Percentiles rank a stretch among this genome's conserved stretches.
Evolutionary conservation across 2,329 filamentous ascomycete species (phyloP).

Genomic region (Colletotrichum neosansevieriae): DNA sequence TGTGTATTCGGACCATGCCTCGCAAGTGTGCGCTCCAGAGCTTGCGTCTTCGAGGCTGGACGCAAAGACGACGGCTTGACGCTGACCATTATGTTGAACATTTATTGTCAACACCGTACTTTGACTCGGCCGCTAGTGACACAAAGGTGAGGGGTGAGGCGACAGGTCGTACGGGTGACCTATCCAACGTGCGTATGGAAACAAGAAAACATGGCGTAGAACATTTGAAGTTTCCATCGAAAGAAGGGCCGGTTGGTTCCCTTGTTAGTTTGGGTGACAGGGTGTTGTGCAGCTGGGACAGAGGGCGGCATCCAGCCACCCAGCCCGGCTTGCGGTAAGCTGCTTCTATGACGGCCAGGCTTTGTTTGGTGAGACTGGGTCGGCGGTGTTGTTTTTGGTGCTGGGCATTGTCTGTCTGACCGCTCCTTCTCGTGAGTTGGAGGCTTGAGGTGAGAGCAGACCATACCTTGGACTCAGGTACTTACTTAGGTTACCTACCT

Average conservation of each 20-base stretch:
- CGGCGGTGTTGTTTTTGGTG: constrained; percentile 13
- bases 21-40: background rate
- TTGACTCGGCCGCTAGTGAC: constrained; percentile 11
- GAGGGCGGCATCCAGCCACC: background rate
- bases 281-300: background rate
- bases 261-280: background rate
- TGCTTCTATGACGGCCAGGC: background rate
- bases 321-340: background rate
- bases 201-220: constrained; percentile 31
- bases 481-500: too few relatives aligned
- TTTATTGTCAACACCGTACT: constrained; percentile 17
- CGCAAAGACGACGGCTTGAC: constrained; percentile 3
- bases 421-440: constrained; percentile 21
- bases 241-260: background rate
- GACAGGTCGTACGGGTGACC: constrained; percentile 21
- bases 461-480: too few relatives aligned
- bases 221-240: constrained; percentile 15
- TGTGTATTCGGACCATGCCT: too few relatives aligned
- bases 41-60: background rate
- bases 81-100: constrained; percentile 16
- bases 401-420: constrained; percentile 21
- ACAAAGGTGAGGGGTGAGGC: constrained; percentile 14
- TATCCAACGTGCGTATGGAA: constrained; percentile 22
- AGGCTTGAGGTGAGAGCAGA: too few relatives aligned
- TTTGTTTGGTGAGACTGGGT: background rate